A percentile compares a stretch with the other conserved stretches of the same genome.
Conservation (phyloP, 768 basidiomycete species). For the Termitomyces eurrhizus region DNA sequence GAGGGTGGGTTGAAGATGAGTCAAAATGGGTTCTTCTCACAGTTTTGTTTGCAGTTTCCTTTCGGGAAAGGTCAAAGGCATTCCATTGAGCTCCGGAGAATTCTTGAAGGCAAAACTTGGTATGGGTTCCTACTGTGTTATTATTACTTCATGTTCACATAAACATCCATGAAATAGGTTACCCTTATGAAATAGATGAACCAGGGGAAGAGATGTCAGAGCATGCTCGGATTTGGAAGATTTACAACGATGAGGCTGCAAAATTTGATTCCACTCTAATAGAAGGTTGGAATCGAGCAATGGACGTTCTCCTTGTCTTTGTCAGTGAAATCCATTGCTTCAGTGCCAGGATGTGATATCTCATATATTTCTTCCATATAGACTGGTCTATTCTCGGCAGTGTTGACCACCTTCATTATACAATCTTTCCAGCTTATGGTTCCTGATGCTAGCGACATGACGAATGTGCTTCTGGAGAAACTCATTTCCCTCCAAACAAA, state of each 20-base stretch:
- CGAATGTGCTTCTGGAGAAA: conserved; percentile 30
- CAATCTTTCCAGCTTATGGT: conserved; percentile 37
- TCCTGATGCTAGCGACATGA: conserved; percentile 28
- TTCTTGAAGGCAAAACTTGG: background rate
- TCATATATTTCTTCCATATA: conserved; percentile 8
- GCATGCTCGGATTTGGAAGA: conserved; percentile 35
- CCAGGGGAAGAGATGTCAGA: conserved; percentile 31
- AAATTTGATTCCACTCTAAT: conserved; percentile 30
- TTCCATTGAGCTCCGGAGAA: background rate
- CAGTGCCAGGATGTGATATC: background rate
- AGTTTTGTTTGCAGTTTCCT: background rate
- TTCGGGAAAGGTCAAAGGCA: background rate
- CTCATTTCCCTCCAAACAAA: conserved; percentile 25
- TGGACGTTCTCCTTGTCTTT: conserved; percentile 43
- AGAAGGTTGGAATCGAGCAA: conserved; percentile 38
- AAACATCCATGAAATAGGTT: background rate
- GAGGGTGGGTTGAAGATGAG: conserved; percentile 4
- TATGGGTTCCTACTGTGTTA: background rate
- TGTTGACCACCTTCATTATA: conserved; percentile 40
- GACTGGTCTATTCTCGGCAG: conserved; percentile 42
- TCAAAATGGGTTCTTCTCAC: background rate
- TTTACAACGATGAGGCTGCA: conserved; percentile 37
- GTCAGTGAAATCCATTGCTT: conserved; percentile 23
- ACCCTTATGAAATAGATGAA: conserved; percentile 20
- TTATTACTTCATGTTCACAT: background rate